Percentiles rank a stretch among this genome's conserved stretches.
Evolutionary conservation across 345 rosid species (phyloP).

Genomic region (Syzygium oleosum): DNA sequence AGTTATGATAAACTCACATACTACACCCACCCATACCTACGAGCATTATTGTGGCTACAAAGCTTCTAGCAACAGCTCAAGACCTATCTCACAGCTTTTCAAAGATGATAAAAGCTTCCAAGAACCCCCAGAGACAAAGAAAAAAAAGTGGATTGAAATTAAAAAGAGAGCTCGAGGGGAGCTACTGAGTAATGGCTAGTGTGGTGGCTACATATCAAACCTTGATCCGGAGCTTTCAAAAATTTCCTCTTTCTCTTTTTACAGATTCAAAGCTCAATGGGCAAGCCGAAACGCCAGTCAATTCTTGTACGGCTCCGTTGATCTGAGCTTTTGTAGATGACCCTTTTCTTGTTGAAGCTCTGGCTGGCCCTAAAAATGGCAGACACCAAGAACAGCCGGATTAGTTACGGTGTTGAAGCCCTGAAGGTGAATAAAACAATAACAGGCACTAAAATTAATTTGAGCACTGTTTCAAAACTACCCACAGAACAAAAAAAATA

Average conservation of each 20-base stretch:
- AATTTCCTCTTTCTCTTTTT: not conserved
- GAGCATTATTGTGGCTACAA: not conserved
- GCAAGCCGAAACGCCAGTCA: conserved; percentile 5
- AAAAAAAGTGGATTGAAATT: not conserved
- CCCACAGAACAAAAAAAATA: not conserved
- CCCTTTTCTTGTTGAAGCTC: conserved; percentile 12
- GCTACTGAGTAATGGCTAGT: not conserved
- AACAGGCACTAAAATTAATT: not conserved
- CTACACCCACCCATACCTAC: not conserved
- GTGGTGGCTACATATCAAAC: not conserved
- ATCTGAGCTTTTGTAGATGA: conserved; percentile 12
- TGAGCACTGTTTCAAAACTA: not conserved
- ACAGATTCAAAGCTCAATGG: not conserved
- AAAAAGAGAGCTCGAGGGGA: not conserved
- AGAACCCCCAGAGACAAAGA: not conserved
- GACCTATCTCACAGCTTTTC: not conserved
- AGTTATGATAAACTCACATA: not conserved
- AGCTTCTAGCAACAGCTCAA: not conserved
- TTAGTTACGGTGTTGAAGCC: not conserved
- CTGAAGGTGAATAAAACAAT: not conserved
- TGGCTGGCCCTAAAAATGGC: conserved; percentile 29
- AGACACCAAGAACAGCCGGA: not conserved
- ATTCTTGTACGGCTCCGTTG: conserved; percentile 9
- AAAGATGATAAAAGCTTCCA: not conserved
- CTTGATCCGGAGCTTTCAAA: not conserved